Base-by-base conservation (phyloP, 192 early-diverging fungal genomes). In the Thamnidium elegans region DNA sequence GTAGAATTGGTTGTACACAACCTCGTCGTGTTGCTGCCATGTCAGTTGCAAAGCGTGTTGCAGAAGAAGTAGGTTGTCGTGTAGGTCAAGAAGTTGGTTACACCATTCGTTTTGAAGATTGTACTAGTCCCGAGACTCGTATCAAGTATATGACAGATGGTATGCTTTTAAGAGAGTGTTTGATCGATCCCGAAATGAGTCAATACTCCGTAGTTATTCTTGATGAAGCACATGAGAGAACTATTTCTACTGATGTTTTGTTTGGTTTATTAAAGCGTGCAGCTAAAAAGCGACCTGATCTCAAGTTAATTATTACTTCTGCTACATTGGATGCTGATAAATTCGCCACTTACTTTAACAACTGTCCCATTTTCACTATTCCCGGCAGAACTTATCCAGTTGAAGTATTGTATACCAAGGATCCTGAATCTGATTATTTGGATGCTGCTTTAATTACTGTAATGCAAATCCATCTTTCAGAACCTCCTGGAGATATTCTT, bases 101-200 rank as follows among this genome's bases (percentile, higher is more conserved):
- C 65, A 90, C 95, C 10, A 98, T 99, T 67, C 93, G 97, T 56
- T 99, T 99, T 61, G 97, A 99, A 74, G 97, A 99, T 74, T 96
- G 94, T 77, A 97, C 94, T 6, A 87, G 87, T 36, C 87, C 89
- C 4, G 82, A 86, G 50, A 99, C 97, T 5, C 79, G 74, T 62
- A 92, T 99, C 67, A 99, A 98, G 77, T 98, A 97, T 78, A 98
- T 99, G 97, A 99, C 97, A 14, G 97, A 98, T 66, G 97, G 97
- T 78, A 93, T 98, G 89, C 69, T 99, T 19, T 77, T 98, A 54
- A 84, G 95, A 68, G 97, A 99, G 68, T 90, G 92, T 63, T 81
- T 99, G 53, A 85, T 94, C 0, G 92, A 95, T 63, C 81, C 90
- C 1, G 81, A 84, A 32, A 80, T 99, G 68, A 79, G 70, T 9